These are phyloP conservation scores for Austroboletus niveus DNA, from an alignment of 1,284 basidiomycete species.

Conservation along the genomic window DNA sequence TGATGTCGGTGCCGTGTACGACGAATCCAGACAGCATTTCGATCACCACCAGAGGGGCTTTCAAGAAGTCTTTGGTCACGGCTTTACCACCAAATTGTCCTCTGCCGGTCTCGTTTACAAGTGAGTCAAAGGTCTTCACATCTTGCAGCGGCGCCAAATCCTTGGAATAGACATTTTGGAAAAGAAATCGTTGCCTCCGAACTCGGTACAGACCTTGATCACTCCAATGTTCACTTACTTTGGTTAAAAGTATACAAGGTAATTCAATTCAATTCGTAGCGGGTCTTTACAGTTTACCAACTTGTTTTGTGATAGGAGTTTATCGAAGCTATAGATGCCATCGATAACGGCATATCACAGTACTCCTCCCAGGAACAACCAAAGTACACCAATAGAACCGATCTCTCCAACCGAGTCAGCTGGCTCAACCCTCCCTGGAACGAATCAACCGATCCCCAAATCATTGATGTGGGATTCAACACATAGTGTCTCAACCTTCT, in stretches of 20 bases:
- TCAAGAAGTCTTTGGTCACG: constrained; percentile 83
- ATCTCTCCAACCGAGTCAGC: constrained; percentile 79
- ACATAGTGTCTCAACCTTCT: background rate
- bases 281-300: background rate
- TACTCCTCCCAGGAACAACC: constrained; percentile 63
- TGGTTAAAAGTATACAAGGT: constrained; percentile 91
- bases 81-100: constrained; percentile 85
- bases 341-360: constrained; percentile 93
- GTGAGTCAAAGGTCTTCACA: constrained; percentile 41
- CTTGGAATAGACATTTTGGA: constrained; percentile 79
- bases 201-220: constrained; percentile 50
- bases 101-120: constrained; percentile 96
- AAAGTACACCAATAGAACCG: constrained; percentile 74
- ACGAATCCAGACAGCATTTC: constrained; percentile 75
- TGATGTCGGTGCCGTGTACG: constrained; percentile 94
- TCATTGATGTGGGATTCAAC: constrained; percentile 59
- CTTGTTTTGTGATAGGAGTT: constrained; percentile 59
- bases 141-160: constrained; percentile 1
- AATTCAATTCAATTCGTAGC: background rate
- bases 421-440: constrained; percentile 93
- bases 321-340: constrained; percentile 92
- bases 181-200: constrained; percentile 79
- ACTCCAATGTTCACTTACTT: constrained; percentile 68
- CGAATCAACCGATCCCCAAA: constrained; percentile 58
- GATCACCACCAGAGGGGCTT: constrained; percentile 98